Base-by-base conservation (phyloP, 257 asterid genomes). In the Nicotiana tomentosiformis region DNA sequence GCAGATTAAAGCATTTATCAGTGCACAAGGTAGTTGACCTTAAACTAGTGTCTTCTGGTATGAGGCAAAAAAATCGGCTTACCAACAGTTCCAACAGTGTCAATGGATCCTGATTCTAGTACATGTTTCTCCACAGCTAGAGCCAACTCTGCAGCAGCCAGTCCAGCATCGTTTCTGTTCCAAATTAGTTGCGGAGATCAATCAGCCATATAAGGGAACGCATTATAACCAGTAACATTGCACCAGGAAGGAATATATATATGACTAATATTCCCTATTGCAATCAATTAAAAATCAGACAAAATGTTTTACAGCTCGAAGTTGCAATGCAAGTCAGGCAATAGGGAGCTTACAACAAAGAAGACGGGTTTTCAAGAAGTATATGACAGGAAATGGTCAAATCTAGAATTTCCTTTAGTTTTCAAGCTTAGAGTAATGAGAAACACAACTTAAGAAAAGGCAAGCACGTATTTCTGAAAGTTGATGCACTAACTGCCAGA, bases 1-100 rank as follows among this genome's bases (percentile, higher is more conserved):
- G 12, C 18, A 53, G 18, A 53, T 53, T 12, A 53, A 53, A 49
- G 5, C 16, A 51, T 51, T 74, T 39, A 15, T 62, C 39, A 16
- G 16, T n/a, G 49, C 57, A 78, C 55, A 20, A 66, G 43, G 55
- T 66, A 84, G 56, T 5, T n/a, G 69, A 23, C 39, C 16, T 43
- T 29, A 70, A 74, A 55, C 37, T 53, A 5, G 20, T 39, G 30
- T 10, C 78, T n/a, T 29, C 11, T 26, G 83, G 84, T 67, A 18
- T 72, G 7, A 62, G 60, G 39, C 35, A 30, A 77, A 67, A 82
- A 66, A 57, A 56, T 9, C 53, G 2, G 35, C 85, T 89, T 83
- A 96, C 99, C 99, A 14, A 96, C 98, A 18, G 99, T 96, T 49
- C 99, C 99, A 61, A 96, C 99, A 46, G 98, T 96, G 86, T 96